Conservation (phyloP, 345 rosid genomes). For the Gossypium raimondii region DNA sequence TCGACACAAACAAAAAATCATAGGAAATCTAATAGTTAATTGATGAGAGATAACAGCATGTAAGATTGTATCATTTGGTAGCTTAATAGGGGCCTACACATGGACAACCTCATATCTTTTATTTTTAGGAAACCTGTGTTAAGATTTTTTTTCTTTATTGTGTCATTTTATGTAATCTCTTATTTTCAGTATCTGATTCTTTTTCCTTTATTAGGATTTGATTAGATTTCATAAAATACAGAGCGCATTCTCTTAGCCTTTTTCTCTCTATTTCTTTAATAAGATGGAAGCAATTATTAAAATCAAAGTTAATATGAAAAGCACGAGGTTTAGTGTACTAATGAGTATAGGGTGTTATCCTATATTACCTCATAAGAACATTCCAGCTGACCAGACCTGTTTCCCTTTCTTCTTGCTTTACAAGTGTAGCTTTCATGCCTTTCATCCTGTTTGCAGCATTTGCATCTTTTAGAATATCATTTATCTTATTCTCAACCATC, state of each 20-base stretch:
- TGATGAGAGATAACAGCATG: background rate
- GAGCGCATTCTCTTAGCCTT: too few relatives aligned
- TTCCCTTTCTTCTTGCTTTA: slow-evolving; percentile 92
- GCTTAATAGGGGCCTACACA: background rate
- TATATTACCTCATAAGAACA: slow-evolving; percentile 67
- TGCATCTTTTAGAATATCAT: slow-evolving; percentile 25
- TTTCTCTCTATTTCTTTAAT: background rate
- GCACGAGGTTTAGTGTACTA: background rate
- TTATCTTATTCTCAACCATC: slow-evolving; percentile 22
- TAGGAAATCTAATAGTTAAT: background rate
- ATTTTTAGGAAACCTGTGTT: too few relatives aligned
- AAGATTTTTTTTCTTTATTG: too few relatives aligned
- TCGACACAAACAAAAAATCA: background rate
- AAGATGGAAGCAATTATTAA: background rate
- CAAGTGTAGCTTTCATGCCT: slow-evolving; percentile 65
- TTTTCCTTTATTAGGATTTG: too few relatives aligned
- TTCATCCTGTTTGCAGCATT: slow-evolving; percentile 37
- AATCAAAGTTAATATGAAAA: background rate
- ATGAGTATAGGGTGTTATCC: background rate
- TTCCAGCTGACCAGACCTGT: slow-evolving; percentile 82
- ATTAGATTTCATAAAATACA: too few relatives aligned
- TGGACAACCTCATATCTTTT: background rate
- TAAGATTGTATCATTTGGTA: background rate
- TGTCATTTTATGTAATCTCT: too few relatives aligned
- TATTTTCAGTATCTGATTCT: too few relatives aligned